phyloP scores from a whole-genome alignment of 192 early-diverging fungal species.

The Funneliformis mosseae region DNA sequence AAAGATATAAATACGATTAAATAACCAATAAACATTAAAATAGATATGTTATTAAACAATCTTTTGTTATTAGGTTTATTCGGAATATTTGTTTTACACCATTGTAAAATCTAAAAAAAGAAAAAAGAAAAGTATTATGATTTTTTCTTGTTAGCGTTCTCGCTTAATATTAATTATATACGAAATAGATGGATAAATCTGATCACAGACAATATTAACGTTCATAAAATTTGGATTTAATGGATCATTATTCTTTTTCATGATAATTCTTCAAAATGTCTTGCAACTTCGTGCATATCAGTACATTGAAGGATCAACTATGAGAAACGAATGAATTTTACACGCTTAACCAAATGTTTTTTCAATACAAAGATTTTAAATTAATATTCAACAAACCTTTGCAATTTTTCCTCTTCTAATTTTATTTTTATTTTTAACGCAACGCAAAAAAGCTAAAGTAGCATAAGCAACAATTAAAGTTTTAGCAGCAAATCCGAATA shows the following conservation, averaged over 20 bases:
- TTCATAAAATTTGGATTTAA: slow-evolving; percentile 60
- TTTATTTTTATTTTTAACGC: slow-evolving; percentile 60
- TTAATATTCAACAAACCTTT: slow-evolving; percentile 47
- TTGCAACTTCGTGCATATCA: slow-evolving; percentile 55
- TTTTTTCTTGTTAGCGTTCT: background rate
- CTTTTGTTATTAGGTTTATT: background rate
- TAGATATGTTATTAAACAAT: background rate
- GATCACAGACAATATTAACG: slow-evolving; percentile 37
- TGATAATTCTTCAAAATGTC: slow-evolving; percentile 58
- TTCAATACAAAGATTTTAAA: background rate
- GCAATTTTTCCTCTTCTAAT: slow-evolving; percentile 88
- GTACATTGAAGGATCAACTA: slow-evolving; percentile 56
- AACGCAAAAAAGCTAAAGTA: slow-evolving; percentile 76
- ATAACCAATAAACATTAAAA: background rate
- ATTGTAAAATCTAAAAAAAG: background rate
- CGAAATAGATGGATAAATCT: background rate
- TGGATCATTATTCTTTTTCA: slow-evolving; percentile 54
- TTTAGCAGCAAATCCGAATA: slow-evolving; percentile 94
- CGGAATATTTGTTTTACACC: background rate
- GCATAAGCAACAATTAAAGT: slow-evolving; percentile 98
- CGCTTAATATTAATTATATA: background rate
- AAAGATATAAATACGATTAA: too few species aligned
- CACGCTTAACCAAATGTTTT: too few species aligned
- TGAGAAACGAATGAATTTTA: background rate
- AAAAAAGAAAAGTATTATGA: background rate